Base-by-base conservation (phyloP, 352 stramenopile genomes). In the Pythium rishiriense region DNA sequence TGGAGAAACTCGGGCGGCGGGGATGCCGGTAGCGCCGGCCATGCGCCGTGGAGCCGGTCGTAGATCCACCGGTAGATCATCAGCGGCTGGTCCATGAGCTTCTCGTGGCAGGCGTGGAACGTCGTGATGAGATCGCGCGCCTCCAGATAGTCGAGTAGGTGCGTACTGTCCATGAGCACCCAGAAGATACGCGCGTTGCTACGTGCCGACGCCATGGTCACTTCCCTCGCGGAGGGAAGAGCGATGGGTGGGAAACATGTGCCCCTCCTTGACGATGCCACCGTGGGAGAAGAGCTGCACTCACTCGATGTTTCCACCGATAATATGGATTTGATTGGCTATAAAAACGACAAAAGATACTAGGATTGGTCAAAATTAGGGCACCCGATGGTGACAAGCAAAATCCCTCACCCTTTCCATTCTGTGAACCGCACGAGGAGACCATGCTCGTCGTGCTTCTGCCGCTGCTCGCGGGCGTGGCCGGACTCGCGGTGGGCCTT, bases 91-190 rank as follows among this genome's bases (percentile, higher is more conserved):
- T 68, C 65, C 51, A 67, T 64, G 37, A 68, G 54, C 52, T 59
- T 58, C 46, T 72, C 65, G 33, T 72, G 53, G 59, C 52, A 65
- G 11, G 65, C 58, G 19, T 55, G 72, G 51, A 67, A 75, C 26
- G 58, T 43, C 28, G 63, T 42, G 64, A 66, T 62, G 51, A 71
- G 47, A 19, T 71, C 64, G 8, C 45, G n/a, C 0, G 64, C 46
- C 26, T 84, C 62, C 24, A 89, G 62, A 62, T 87, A 87, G 35
- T 87, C 76, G 12, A 91, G 72, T n/a, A 88, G 57, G 26, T 75
- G 73, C 28, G 72, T 31, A 45, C 72, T 58, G 17, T 81, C 74
- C n/a, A 71, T 69, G 46, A 88, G 69, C 29, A 62, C 53, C 66
- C 64, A 71, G 58, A 66, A 71, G 51, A 71, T 53, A 15, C 64